These are phyloP conservation scores for Polyplosphaeria fusca DNA, from an alignment of 495 filamentous ascomycete species.

Conservation along the genomic window DNA sequence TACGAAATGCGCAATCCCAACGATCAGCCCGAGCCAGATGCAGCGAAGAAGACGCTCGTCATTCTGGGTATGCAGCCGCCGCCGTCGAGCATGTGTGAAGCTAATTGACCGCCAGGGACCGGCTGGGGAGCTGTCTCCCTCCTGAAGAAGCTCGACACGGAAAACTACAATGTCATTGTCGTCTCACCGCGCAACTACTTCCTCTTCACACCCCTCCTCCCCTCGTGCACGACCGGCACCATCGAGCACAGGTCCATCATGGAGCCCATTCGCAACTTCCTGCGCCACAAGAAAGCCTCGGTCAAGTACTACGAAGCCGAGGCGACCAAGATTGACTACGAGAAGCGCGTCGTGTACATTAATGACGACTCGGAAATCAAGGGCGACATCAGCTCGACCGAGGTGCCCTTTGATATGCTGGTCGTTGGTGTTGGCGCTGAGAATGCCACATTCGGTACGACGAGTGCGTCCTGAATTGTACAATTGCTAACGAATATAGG, in stretches of 20 bases:
- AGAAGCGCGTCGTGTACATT: constrained; percentile 81
- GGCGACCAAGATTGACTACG: constrained; percentile 92
- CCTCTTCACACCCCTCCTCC: constrained; percentile 96
- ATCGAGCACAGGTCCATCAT: constrained; percentile 99
- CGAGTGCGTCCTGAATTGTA: not conserved
- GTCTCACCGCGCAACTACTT: constrained; percentile 98
- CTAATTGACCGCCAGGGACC: constrained; percentile 57
- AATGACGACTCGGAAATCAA: constrained; percentile 91
- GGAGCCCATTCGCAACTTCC: constrained; percentile 94
- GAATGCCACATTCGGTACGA: constrained; percentile 92
- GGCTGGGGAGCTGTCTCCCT: constrained; percentile 97
- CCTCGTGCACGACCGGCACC: constrained; percentile 92
- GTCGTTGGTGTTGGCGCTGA: constrained; percentile 96
- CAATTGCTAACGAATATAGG: constrained; percentile 43
- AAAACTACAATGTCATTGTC: constrained; percentile 97
- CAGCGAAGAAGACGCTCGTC: constrained; percentile 93
- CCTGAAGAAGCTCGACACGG: constrained; percentile 95
- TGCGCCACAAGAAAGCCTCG: constrained; percentile 83
- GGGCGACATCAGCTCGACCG: constrained; percentile 75
- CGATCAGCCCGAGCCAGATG: constrained; percentile 76
- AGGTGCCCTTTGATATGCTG: constrained; percentile 97
- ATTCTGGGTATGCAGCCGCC: constrained; percentile 69
- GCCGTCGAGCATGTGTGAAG: not conserved
- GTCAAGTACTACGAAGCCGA: constrained; percentile 99
- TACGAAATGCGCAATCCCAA: constrained; percentile 75